Evolutionary conservation across 495 filamentous ascomycete species (phyloP), one percentile per base, ranked within the genome.

Genomic region (Pyrenula massariospora): DNA sequence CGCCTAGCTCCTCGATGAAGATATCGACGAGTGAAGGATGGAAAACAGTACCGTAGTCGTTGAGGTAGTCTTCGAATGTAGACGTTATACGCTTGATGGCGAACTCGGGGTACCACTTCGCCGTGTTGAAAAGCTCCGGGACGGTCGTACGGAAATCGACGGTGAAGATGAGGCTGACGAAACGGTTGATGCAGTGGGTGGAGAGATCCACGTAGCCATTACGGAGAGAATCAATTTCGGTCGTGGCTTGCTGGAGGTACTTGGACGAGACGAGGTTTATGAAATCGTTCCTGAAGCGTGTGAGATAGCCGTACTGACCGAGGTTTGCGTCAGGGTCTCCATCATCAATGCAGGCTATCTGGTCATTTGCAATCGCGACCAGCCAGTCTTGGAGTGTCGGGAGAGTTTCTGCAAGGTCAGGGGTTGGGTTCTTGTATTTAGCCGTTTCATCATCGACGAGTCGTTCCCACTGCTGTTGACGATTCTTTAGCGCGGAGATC

Each of bases 291-390:
- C 82, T 82, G 80, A 95, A 96, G 59, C 82, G 80, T 10, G 85
- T 82, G 48, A 96, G 77, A 73, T 94, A 94, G 25, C 85, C 84
- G 24, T 84, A 61, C 47, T 84, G 83, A 50, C 78, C 81, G 57
- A 83, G 84, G 56, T 80, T 81, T 20, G 50, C 50, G 19, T 52
- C 50, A 24, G 50, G 19, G 23, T 75, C 71, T 57, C 82, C 76
- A 66, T 96, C 93, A 66, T 96, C 91, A 65, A 96, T 96, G 70
- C 89, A 95, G 55, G 88, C 88, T 62, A 99, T 96, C 66, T 99
- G 93, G 69, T 99, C 93, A 70, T 97, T 99, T 58, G 93, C 93
- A 53, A 94, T 87, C n/a, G 92, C 91, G 22, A 97, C 80, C 49
- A 97, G 81, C 87, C 91, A 97, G 68, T 95, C 91, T 71, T 95